Conservation (phyloP, 1,284 basidiomycete species). For the Quambalaria eucalypti region DNA sequence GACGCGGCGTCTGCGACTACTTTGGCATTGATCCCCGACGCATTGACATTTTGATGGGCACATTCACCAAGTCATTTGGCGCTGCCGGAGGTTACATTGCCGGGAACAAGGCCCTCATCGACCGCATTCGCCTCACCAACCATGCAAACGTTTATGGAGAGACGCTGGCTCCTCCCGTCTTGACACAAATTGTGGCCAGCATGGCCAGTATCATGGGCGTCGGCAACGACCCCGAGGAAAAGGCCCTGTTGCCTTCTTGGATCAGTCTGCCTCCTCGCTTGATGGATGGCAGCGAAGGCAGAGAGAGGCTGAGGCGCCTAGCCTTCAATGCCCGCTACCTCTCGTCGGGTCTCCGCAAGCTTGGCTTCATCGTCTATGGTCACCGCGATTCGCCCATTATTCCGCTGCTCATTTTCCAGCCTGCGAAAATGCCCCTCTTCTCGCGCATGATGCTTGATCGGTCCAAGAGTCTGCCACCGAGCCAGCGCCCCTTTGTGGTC, state of each 20-base stretch:
- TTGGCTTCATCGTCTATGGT: constrained; percentile 95
- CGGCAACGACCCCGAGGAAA: constrained; percentile 27
- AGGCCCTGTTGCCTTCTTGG: constrained; percentile 38
- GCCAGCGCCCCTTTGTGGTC: constrained; percentile 14
- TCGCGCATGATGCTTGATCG: constrained; percentile 44
- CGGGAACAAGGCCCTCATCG: constrained; percentile 69
- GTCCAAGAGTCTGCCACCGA: constrained; percentile 29
- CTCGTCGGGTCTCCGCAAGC: constrained; percentile 71
- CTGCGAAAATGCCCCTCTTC: constrained; percentile 52
- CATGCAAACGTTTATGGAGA: constrained; percentile 84
- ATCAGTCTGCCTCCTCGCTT: constrained; percentile 31
- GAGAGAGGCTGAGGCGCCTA: constrained; percentile 69
- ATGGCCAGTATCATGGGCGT: constrained; percentile 93
- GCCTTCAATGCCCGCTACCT: constrained; percentile 95
- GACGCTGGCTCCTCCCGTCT: constrained; percentile 77
- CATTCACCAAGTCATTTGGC: constrained; percentile 97
- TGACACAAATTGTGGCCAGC: constrained; percentile 81
- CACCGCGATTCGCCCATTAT: constrained; percentile 85
- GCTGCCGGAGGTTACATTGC: constrained; percentile 93
- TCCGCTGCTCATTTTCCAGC: constrained; percentile 84
- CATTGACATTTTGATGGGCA: constrained; percentile 95
- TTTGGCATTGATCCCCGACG: constrained; percentile 73
- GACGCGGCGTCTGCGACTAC: constrained; percentile 91
- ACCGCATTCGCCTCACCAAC: constrained; percentile 69
- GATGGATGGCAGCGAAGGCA: constrained; percentile 58